Evolutionary conservation across 129 eudicot genomes (phyloP), one percentile per base, ranked within the genome.

Genomic region (Oenanthe sinensis): DNA sequence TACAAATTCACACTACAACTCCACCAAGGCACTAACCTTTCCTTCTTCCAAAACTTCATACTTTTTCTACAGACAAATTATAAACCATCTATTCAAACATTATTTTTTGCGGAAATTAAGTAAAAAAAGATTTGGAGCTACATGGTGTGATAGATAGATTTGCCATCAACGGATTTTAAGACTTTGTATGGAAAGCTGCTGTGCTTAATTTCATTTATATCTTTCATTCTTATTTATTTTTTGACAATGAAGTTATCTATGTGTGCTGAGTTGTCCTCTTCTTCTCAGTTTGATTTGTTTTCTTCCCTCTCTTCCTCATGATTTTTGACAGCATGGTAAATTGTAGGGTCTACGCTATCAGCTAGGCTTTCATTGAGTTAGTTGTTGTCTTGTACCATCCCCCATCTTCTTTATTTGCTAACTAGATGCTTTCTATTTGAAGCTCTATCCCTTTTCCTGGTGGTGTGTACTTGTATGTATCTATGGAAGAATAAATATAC

Each of bases 191-290:
- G 86, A 28, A 65, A 81, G 78, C 82, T 71, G 49, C 9, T 42
- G 49, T 8, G 5, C 52, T 14, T 71, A 16, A 43, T 9, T 42
- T 72, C 24, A 6, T 13, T 6, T 5, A 88, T 76, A 82, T 80
- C 75, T 84, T 83, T 80, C 78, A 5, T 55, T 55, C 20, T 55
- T 55, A 55, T 55, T 55, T 55, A 19, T 20, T 58, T 58, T 58
- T 58, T 26, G 36, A 24, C 33, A 83, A 89, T 81, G 93, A 89
- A 84, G 84, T 82, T 83, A 69, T 84, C 54, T 90, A 79, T 87
- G 90, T 87, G 80, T 65, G 43, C 86, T 83, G 85, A 86, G 79
- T 84, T 86, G 89, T 89, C 89, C 78, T 87, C 88, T 85, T 84
- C 87, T 69, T 60, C 28, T 24, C 68, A 60, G 68, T 60, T 77